Percentiles rank a stretch among this genome's conserved stretches.
Conservation (phyloP, 2,329 filamentous ascomycete species). For the Zasmidium cellare region DNA sequence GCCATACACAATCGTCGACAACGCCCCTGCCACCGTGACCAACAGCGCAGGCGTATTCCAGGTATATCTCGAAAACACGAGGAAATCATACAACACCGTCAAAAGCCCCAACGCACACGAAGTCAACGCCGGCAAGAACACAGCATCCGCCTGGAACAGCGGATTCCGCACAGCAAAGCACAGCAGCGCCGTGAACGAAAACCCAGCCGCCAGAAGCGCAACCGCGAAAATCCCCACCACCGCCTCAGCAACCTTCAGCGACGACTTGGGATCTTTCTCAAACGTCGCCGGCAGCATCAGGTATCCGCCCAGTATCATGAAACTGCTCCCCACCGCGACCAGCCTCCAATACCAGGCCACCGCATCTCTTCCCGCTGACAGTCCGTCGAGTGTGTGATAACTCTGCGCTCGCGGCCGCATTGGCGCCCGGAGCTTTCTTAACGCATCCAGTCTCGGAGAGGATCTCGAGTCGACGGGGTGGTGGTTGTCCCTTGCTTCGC, state of each 20-base stretch:
- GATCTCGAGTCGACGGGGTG: neutral
- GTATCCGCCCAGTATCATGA: slow-evolving; percentile 52
- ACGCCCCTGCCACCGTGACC: slow-evolving; percentile 39
- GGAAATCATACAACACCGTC: slow-evolving; percentile 50
- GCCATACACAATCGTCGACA: slow-evolving; percentile 44
- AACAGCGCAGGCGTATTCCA: slow-evolving; percentile 48
- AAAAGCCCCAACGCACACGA: slow-evolving; percentile 50
- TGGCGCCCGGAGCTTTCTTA: slow-evolving; percentile 22
- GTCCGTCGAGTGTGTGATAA: slow-evolving; percentile 31
- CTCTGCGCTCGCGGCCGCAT: slow-evolving; percentile 28
- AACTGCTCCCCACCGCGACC: slow-evolving; percentile 44
- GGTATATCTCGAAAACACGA: slow-evolving; percentile 40
- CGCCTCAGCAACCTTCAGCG: slow-evolving; percentile 41
- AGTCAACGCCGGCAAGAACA: slow-evolving; percentile 47
- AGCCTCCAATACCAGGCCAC: slow-evolving; percentile 51
- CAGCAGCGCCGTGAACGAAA: slow-evolving; percentile 49
- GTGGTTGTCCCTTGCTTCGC: neutral
- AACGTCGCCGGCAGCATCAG: slow-evolving; percentile 52
- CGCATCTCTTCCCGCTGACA: slow-evolving; percentile 22
- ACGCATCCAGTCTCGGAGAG: slow-evolving; percentile 22
- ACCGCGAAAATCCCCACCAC: slow-evolving; percentile 48
- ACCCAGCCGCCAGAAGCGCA: slow-evolving; percentile 49
- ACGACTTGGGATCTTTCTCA: slow-evolving; percentile 33
- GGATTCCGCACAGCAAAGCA: slow-evolving; percentile 49
- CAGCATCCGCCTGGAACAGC: slow-evolving; percentile 48